Conservation (phyloP, 257 asterid species). For the Fraxinus excelsior region DNA sequence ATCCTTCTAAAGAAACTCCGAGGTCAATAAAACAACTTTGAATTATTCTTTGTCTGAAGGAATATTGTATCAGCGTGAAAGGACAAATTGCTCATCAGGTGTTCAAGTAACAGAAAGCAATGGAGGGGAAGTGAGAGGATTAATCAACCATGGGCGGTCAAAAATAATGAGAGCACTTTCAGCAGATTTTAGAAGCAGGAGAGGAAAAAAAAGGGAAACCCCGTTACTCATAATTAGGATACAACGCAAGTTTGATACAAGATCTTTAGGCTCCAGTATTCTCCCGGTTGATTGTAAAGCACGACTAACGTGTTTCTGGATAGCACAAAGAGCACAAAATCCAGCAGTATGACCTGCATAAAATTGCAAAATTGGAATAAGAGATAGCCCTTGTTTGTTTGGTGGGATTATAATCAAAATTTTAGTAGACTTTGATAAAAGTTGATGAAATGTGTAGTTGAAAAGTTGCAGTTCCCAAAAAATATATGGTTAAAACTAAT, state of each 20-base stretch:
- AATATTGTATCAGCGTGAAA: too few relatives aligned
- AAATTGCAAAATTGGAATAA: constrained; percentile 27
- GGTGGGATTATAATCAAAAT: too few relatives aligned
- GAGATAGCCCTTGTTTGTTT: too few relatives aligned
- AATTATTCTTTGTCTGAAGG: too few relatives aligned
- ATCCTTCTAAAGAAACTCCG: too few relatives aligned
- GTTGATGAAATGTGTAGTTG: too few relatives aligned
- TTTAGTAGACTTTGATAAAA: too few relatives aligned
- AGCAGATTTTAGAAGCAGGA: not conserved
- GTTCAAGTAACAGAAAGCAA: not conserved
- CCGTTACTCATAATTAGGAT: constrained; percentile 45
- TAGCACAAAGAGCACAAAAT: constrained; percentile 97
- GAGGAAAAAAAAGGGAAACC: constrained; percentile 8
- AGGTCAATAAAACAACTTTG: too few relatives aligned
- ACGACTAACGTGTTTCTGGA: constrained; percentile 93
- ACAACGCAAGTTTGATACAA: constrained; percentile 94
- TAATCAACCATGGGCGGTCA: not conserved
- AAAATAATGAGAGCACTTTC: not conserved
- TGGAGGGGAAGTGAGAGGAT: not conserved
- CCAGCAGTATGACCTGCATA: constrained; percentile 87
- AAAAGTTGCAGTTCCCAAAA: too few relatives aligned
- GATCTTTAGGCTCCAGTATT: constrained; percentile 93
- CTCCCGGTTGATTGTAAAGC: constrained; percentile 95
- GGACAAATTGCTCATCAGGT: too few relatives aligned
- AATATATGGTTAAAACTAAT: too few relatives aligned